Base-by-base conservation (phyloP, 2,329 filamentous ascomycete species). In the Fusarium lyarnte region DNA sequence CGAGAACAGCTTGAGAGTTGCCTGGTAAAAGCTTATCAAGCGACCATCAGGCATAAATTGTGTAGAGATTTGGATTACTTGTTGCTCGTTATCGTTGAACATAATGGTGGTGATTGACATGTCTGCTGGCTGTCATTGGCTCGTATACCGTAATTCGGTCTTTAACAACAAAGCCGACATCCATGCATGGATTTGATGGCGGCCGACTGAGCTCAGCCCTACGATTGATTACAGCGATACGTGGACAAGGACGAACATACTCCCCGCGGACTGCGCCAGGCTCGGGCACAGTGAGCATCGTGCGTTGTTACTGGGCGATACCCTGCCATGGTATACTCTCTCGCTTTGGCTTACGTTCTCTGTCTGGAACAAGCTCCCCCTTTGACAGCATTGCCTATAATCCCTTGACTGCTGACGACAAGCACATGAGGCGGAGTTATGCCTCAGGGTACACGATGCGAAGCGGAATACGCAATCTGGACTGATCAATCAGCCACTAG, bases 141-240 rank as follows among this genome's bases (percentile, higher is more conserved):
- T 66, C n/a, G n/a, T 54, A 58, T 66, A 58, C 41, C 66, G 35
- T 63, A 47, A 43, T 59, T 74, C 60, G 72, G 58, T 71, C 45
- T 63, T 61, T 57, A 29, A 14, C 42, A 43, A 43, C 52, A 38
- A 61, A 35, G n/a, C 46, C 69, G 66, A 72, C 58, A 63, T 36
- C 46, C 53, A 41, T 58, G 46, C 19, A 25, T n/a, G 19, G 54
- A 25, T 45, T 38, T 39, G n/a, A 47, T 51, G 53, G 63, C 69
- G 69, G 72, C 66, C 58, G 66, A 67, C 65, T 57, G 53, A 73
- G 51, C 72, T 75, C 73, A 75, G 73, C 73, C 73, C 72, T 75
- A 75, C 60, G 33, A 66, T 52, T 35, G 55, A 57, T 55, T 52
- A 57, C 53, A 57, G 29, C 21, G 25, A 72, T 54, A 57, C 51